Conservation (phyloP, 2,329 filamentous ascomycete species). For the Aureobasidium sp. region DNA sequence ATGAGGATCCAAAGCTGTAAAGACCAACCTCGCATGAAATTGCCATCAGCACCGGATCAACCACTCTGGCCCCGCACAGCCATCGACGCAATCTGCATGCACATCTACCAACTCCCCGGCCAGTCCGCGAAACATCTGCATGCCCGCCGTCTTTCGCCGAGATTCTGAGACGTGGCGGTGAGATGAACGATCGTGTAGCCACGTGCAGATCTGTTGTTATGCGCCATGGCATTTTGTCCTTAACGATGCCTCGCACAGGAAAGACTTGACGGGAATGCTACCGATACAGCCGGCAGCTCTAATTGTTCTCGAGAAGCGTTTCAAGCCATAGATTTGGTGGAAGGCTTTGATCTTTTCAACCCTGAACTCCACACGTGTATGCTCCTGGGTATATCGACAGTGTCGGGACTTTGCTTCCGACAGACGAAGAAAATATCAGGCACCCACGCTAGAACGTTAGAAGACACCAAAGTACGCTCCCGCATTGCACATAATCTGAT, state of each 20-base stretch:
- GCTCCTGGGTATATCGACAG: background rate
- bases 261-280: background rate
- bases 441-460: background rate
- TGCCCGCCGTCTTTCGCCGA: background rate
- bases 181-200: background rate
- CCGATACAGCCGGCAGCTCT: background rate
- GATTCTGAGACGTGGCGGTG: background rate
- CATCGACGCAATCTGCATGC: background rate
- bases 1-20: background rate
- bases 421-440: background rate
- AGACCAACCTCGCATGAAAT: background rate
- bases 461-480: background rate
- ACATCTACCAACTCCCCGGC: background rate
- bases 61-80: background rate
- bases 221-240: background rate
- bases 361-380: background rate
- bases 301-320: background rate
- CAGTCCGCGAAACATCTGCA: slow-evolving; percentile 2
- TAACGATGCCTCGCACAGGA: background rate
- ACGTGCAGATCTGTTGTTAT: slow-evolving; percentile 1
- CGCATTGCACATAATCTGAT: background rate
- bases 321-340: background rate
- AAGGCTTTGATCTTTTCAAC: background rate
- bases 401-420: background rate
- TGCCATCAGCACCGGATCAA: background rate